Evolutionary conservation across 495 filamentous ascomycete species (phyloP).

Genomic region (Schizothecium vesticola): DNA sequence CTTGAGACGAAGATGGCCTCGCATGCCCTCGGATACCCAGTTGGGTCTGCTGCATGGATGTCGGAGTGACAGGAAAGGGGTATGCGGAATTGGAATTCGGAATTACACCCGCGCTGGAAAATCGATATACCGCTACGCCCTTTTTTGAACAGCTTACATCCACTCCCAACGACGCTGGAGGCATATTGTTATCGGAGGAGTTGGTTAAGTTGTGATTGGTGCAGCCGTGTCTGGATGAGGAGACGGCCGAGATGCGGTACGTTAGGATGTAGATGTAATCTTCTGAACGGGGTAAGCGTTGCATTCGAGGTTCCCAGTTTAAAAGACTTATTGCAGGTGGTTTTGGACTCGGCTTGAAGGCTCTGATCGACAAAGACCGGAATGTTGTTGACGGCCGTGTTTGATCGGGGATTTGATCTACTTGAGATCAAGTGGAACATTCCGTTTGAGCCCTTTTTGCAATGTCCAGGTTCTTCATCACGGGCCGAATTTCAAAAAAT

Average conservation of each 20-base stretch:
- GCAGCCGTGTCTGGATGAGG: not conserved
- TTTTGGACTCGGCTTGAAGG: not conserved
- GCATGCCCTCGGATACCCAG: not conserved
- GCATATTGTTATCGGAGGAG: not conserved
- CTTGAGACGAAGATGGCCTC: not conserved
- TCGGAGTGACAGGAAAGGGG: not conserved
- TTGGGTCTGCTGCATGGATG: not conserved
- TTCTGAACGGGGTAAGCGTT: not conserved
- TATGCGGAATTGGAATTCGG: not conserved
- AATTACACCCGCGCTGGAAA: not conserved
- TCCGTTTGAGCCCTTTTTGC: not conserved
- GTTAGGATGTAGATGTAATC: not conserved
- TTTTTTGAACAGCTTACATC: not conserved
- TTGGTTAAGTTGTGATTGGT: not conserved
- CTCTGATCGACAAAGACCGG: not conserved
- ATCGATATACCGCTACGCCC: not conserved
- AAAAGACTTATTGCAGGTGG: not conserved
- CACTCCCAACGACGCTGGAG: not conserved
- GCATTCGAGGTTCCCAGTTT: not conserved
- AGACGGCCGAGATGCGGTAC: not conserved
- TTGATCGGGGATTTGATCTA: no score
- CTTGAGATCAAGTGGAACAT: not conserved
- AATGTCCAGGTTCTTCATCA: not conserved
- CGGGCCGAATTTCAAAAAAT: not conserved
- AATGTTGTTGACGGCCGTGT: not conserved